phyloP scores from a whole-genome alignment of 1,284 basidiomycete species.

The Austroboletus niveus region DNA sequence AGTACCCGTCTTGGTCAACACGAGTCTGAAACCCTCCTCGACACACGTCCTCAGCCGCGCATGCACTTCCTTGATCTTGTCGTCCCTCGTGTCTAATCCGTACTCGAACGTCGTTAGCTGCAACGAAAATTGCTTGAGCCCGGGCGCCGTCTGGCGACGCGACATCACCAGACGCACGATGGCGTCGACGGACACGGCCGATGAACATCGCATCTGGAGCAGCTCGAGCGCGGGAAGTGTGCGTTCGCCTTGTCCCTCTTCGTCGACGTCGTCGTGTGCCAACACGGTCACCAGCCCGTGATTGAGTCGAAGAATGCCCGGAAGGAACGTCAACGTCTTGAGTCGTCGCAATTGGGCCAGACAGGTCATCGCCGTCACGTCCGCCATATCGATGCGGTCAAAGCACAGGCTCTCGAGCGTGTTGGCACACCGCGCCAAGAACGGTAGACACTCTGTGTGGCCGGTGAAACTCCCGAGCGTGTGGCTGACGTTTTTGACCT shows the following conservation, averaged over 20 bases:
- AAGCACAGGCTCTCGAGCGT: constrained; percentile 31
- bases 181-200: constrained; percentile 22
- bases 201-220: constrained; percentile 29
- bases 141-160: constrained; percentile 13
- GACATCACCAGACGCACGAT: constrained; percentile 27
- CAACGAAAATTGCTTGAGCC: constrained; percentile 21
- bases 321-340: constrained; percentile 21
- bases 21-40: too few species aligned
- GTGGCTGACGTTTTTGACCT: constrained; percentile 28
- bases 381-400: constrained; percentile 24
- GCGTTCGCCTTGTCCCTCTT: background rate
- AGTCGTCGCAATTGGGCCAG: constrained; percentile 20
- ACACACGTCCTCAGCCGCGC: constrained; percentile 7
- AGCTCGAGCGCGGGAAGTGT: constrained; percentile 27
- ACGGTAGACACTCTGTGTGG: constrained; percentile 28
- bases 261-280: background rate
- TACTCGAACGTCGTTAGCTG: constrained; percentile 31
- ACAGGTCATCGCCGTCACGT: constrained; percentile 21
- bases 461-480: constrained; percentile 25
- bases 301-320: constrained; percentile 29
- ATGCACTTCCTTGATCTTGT: constrained; percentile 18
- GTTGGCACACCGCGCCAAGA: constrained; percentile 26
- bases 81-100: constrained; percentile 28
- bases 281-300: constrained; percentile 29
- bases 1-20: too few species aligned